Base-by-base conservation (phyloP, 2,329 filamentous ascomycete genomes). In the Graphilbum ipis-grandicollis region DNA sequence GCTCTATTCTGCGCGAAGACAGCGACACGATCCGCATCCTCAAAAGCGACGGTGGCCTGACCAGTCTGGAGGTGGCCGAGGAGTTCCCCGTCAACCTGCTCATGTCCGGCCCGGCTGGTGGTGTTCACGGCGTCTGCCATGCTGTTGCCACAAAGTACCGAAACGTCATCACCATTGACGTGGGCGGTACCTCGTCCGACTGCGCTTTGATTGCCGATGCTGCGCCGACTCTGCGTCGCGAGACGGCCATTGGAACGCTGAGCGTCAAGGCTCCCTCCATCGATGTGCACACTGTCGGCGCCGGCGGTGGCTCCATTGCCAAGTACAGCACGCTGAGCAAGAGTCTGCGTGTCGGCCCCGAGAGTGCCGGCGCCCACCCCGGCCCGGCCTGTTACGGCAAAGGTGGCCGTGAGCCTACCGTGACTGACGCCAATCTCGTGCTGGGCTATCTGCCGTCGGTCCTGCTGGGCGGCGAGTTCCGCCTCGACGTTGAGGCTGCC, bases 171-270 rank as follows among this genome's bases (percentile, higher is more conserved):
- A 65, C 61, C 0, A 51, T 66, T 12, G 62, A 66, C 36, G 64
- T 66, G 59, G 62, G 62, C n/a, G 62, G 62, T 2, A 65, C 62
- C 1, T 62, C 58, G 5, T 64, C 62, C 0, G 62, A 66, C 37
- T 62, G 59, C 40, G 60, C 62, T 1, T 45, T 65, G 5, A 56
- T 66, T 15, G 55, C 56, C 17, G 52, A 59, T 15, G 56, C 57
- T 3, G 54, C 58, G 37, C 57, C 57, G 5, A 55, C 57, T 26
- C 52, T 65, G 17, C 56, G 62, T 30, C 51, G 61, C 25, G 60
- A 65, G 43, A 65, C 60, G 0, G 52, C 59, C 2, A 54, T 65
- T 3, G 60, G 56, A 1, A 46, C 54, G 6, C 45, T 65, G 3
- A 58, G 60, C 1, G 60, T 66, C 15, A 53, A 58, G 9, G 56